Percentiles rank a stretch among this genome's conserved stretches.
Conservation (phyloP, 176 grass and related monocot genomes). For the Oropetium thomaeum region DNA sequence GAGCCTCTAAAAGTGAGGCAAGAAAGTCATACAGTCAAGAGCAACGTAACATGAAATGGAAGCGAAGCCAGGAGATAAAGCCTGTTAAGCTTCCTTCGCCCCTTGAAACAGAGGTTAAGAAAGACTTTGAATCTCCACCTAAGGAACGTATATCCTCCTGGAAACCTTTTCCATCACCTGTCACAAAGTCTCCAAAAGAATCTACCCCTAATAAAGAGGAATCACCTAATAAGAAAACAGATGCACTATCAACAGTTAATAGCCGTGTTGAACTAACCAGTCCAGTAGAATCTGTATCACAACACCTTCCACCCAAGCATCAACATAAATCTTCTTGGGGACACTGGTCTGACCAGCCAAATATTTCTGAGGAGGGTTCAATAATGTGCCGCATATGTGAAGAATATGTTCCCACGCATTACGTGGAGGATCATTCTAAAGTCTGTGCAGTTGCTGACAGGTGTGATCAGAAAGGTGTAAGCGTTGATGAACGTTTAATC, state of each 20-base stretch:
- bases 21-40: constrained; percentile 99
- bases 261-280: constrained; percentile 54
- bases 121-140: constrained; percentile 54
- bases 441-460: constrained; percentile 91
- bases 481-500: constrained; percentile 80
- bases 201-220: constrained; percentile 38
- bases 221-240: constrained; percentile 42
- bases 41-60: constrained; percentile 94
- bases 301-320: constrained; percentile 65
- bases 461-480: constrained; percentile 96
- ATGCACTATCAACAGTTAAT: constrained; percentile 29
- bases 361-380: constrained; percentile 91
- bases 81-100: constrained; percentile 59
- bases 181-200: constrained; percentile 42
- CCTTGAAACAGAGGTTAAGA: constrained; percentile 54
- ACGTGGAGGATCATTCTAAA: constrained; percentile 90
- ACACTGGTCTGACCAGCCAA: constrained; percentile 91
- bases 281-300: constrained; percentile 59
- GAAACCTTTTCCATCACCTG: constrained; percentile 78
- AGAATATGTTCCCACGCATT: constrained; percentile 94
- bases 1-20: constrained; percentile 47
- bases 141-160: constrained; percentile 86
- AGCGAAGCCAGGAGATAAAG: constrained; percentile 94
- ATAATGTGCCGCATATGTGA: constrained; percentile 99
- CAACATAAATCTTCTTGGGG: constrained; percentile 82